Evolutionary conservation across 2,329 filamentous ascomycete genomes (phyloP), one percentile per base, ranked within the genome.

Genomic region (Aspergillus phoenicis): DNA sequence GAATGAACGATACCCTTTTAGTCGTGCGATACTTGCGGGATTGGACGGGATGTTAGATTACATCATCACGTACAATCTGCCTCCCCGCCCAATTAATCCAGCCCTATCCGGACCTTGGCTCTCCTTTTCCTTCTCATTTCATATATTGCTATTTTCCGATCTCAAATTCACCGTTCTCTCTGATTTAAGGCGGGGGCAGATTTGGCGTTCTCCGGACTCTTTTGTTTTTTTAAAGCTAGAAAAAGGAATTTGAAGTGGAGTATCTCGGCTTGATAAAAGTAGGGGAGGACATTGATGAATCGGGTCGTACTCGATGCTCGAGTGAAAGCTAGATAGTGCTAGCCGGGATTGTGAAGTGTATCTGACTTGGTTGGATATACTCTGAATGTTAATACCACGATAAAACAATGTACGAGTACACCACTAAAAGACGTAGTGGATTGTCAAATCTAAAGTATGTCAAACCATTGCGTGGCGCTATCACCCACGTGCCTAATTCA

Each of bases 1-100:
- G 67, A 72, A 45, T 22, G 41, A 45, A 45, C 41, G 71, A 71
- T 70, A 70, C 69, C 68, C 62, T 70, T 62, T 58, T 58, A 58
- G 38, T 56, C 53, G 53, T 56, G 41, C 39, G 53, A 41, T 54
- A 20, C 33, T 36, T 36, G 5, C 33, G 33, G 33, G 10, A 36
- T 36, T 36, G 33, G 33, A 36, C 6, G 47, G 47, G 47, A 51
- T 51, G 47, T 15, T 36, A 45, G 17, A 17, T 22, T 51, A 51
- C 26, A 51, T n/a, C 41, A 45, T 11, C 39, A 45, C 33, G 33
- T 36, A 36, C 33, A 15, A 36, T 36, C 33, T 36, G 33, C 33
- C 33, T 36, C 33, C 33, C 33, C 33, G 33, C 11, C 33, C 33
- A 36, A 13, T 36, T 36, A 36, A 36, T 36, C 33, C 33, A 36